Percentiles rank a stretch among this genome's conserved stretches.
Conservation (phyloP, 257 asterid species). For the Coffea canephora region DNA sequence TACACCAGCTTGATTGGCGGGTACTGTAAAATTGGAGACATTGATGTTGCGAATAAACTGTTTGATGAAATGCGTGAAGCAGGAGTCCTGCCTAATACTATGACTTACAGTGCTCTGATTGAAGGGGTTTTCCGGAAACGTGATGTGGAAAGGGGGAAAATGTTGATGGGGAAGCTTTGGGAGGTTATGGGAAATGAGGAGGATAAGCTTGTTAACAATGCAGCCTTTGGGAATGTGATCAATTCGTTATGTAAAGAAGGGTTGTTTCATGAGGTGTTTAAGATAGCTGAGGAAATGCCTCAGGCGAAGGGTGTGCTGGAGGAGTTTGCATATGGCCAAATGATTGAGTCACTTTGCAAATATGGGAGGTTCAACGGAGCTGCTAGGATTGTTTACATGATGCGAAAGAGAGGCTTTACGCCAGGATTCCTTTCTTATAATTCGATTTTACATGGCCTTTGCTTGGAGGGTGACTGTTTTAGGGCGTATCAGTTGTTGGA, state of each 20-base stretch:
- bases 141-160: slow-evolving; percentile 49
- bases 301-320: slow-evolving; percentile 57
- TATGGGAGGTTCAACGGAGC: slow-evolving; percentile 79
- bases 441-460: slow-evolving; percentile 69
- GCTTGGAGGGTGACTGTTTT: slow-evolving; percentile 61
- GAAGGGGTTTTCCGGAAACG: slow-evolving; percentile 48
- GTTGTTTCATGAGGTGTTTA: slow-evolving; percentile 63
- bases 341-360: slow-evolving; percentile 72
- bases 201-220: slow-evolving; percentile 47
- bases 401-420: slow-evolving; percentile 62
- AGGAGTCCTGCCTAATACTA: slow-evolving; percentile 48
- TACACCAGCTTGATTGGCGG: slow-evolving; percentile 24
- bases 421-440: slow-evolving; percentile 69
- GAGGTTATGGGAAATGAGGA: slow-evolving; percentile 44
- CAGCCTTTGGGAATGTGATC: slow-evolving; percentile 65
- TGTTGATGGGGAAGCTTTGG: slow-evolving; percentile 53
- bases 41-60: slow-evolving; percentile 52
- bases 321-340: slow-evolving; percentile 66
- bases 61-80: slow-evolving; percentile 67
- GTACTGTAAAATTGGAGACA: slow-evolving; percentile 2
- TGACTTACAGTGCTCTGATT: slow-evolving; percentile 55
- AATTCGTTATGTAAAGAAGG: slow-evolving; percentile 76
- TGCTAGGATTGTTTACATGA: slow-evolving; percentile 80
- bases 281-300: slow-evolving; percentile 74
- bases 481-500: slow-evolving; percentile 82